Evolutionary conservation across 345 rosid genomes (phyloP), one percentile per base, ranked within the genome.

Genomic region (Ailanthus altissimus): DNA sequence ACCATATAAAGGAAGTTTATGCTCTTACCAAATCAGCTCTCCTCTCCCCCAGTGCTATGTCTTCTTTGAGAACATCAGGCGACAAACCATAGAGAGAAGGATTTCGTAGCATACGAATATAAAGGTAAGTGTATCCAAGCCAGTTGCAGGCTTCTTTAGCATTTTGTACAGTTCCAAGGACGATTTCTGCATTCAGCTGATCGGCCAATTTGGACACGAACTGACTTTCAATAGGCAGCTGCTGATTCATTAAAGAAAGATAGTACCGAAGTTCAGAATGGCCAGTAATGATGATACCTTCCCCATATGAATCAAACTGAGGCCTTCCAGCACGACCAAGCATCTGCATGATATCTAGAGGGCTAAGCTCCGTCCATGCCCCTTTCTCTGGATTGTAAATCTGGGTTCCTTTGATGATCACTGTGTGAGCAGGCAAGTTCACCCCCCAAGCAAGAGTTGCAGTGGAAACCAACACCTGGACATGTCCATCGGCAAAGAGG

Each of bases 381-480:
- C 99, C 99, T 83, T 96, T 96, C 78, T 96, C 99, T 38, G 99
- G 98, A 83, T 89, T 92, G 81, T 96, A 96, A 67, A 96, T 88
- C 86, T 93, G 97, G 8, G 98, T 93, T 62, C 99, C 97, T 81
- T 96, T 93, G 49, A 96, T 96, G 70, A 96, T 96, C 74, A 93
- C 99, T 38, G 97, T 85, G 67, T 90, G 94, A 28, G 99, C 98
- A 75, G 97, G 98, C 78, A 96, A 85, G 81, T 96, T 96, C 60
- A 93, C 99, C 75, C 99, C 99, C 99, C 98, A 96, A 54, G 98
- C 97, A 74, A 96, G 99, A 74, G 99, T 96, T 62, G 99, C 98
- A 58, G 98, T 92, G 46, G 98, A 96, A 78, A 93, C 93, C 88
- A 96, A 81, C 76, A 93, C 97, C 81, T 93, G 97, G 18, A 96